phyloP scores from a whole-genome alignment of 306 rosid species.

The Cicer pinnatifidum region DNA sequence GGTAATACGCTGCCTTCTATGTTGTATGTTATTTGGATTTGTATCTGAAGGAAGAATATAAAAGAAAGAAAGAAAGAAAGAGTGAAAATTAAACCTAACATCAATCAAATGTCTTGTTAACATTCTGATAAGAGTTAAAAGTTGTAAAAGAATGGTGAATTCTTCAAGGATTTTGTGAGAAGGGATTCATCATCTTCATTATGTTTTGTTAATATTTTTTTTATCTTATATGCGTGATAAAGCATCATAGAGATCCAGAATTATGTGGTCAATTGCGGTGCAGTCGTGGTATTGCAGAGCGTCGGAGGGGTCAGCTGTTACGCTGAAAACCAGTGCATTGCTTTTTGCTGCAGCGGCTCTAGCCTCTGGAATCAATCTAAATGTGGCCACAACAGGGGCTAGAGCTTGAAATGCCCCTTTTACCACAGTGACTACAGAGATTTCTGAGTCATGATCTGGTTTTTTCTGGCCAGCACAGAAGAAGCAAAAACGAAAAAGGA shows the following conservation, averaged over 20 bases:
- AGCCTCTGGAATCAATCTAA: neutral
- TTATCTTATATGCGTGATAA: conserved; percentile 8
- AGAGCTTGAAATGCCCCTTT: neutral
- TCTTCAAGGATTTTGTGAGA: conserved; percentile 12
- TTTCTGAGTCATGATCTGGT: neutral
- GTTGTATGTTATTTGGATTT: conserved; percentile 1
- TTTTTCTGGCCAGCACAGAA: neutral
- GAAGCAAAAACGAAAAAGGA: neutral
- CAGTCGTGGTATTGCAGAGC: neutral
- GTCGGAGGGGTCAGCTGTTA: neutral
- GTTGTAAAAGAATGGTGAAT: conserved; percentile 26
- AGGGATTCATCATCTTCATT: conserved; percentile 16
- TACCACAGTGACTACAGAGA: neutral
- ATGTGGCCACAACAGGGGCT: neutral
- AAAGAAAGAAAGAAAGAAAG: conserved; percentile 9
- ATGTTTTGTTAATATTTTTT: neutral
- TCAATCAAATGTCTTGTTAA: neutral
- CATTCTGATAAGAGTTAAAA: conserved; percentile 7
- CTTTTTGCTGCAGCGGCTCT: neutral
- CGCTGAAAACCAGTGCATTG: neutral
- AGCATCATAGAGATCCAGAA: conserved; percentile 16
- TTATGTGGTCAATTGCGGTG: neutral
- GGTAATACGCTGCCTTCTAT: neutral
- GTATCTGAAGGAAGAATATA: neutral
- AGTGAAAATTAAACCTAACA: neutral